Evolutionary conservation across 495 filamentous ascomycete species (phyloP), one percentile per base, ranked within the genome.

Genomic region (Oidiodendron maius): DNA sequence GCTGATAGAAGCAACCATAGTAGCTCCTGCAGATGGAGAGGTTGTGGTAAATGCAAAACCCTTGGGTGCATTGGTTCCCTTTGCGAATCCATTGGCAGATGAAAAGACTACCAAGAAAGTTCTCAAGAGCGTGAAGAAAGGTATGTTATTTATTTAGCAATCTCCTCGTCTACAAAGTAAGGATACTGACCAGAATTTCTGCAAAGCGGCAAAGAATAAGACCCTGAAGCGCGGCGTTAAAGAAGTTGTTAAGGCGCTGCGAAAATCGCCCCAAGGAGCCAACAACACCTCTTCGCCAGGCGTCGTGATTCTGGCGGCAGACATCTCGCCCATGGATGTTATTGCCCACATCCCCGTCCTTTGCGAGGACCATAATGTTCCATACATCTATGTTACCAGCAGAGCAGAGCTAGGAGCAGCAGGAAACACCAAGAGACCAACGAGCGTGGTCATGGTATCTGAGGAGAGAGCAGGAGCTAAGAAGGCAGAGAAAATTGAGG

Each of bases 281-380:
- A 57, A 69, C 46, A 62, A 71, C 59, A 53, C 72, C 11, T 60
- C 75, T 16, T 78, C 81, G 49, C 74, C 75, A 42, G 88, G 81
- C 56, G 75, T 99, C 56, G 87, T 94, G 56, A 73, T 99, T 64
- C 83, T 99, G 45, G 93, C 94, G 24, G 93, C 87, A 46, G 93
- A 99, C 64, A 96, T 97, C 75, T 93, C 86, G 18, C 93, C 93
- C 50, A 87, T 90, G 84, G 91, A 96, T 62, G 90, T 96, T 58
- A 95, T 97, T 70, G 91, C 87, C 40, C 93, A 97, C 69, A 86
- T 99, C 56, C 93, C 93, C 44, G 85, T 97, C 13, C 82, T 97
- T 37, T 97, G 94, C 77, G 93, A 99, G 70, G 90, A 96, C 69
- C 90, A 96, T 74, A 83, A 83, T 61, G 84, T 96, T 44, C 91